These are phyloP conservation scores for Alternaria postmessia DNA, from an alignment of 2,329 filamentous ascomycete species.

Conservation along the genomic window DNA sequence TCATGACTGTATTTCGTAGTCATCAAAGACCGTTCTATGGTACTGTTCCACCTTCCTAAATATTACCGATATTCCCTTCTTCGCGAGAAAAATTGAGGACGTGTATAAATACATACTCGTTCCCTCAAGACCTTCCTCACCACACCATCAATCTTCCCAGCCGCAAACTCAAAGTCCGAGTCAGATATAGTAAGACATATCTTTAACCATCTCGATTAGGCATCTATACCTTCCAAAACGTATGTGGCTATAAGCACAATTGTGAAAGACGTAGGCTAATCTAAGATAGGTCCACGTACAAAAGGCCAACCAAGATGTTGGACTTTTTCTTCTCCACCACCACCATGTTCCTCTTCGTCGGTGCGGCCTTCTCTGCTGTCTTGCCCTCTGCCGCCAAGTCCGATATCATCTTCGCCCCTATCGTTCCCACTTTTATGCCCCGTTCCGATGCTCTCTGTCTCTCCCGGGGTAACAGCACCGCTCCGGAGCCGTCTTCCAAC, in stretches of 20 bases:
- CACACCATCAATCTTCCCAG: background rate
- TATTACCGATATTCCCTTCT: background rate
- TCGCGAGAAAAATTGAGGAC: background rate
- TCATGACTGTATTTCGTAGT: background rate
- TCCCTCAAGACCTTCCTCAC: background rate
- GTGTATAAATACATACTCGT: background rate
- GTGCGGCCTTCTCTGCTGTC: background rate
- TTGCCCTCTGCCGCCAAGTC: background rate
- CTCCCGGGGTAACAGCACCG: background rate
- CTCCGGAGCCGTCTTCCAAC: conserved; percentile 1
- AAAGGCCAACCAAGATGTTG: background rate
- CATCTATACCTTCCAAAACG: too few species aligned
- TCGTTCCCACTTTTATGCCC: background rate
- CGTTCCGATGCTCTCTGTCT: background rate
- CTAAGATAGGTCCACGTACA: too few species aligned
- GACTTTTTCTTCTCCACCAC: background rate
- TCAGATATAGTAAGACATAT: background rate
- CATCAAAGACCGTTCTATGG: background rate
- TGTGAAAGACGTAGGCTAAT: too few species aligned
- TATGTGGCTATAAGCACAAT: too few species aligned
- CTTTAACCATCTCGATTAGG: background rate
- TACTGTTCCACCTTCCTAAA: background rate
- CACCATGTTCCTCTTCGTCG: background rate
- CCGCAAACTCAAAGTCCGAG: background rate
- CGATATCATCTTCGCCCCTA: background rate